A percentile compares a stretch with the other conserved stretches of the same genome.
phyloP scores from a whole-genome alignment of 441 rosid species.

The Caryocar brasiliense region DNA sequence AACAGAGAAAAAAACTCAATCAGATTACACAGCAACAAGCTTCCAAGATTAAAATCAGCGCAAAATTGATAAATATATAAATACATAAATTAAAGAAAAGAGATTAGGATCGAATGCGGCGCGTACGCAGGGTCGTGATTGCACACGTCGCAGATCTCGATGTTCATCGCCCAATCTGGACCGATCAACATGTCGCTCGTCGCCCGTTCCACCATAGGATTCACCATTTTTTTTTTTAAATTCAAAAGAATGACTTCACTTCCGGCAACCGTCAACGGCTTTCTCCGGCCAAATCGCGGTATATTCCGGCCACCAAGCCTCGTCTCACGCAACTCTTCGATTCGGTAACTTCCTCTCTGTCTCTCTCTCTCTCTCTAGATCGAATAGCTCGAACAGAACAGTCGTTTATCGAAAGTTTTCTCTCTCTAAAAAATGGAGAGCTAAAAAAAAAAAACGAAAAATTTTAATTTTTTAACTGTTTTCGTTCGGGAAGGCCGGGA shows the following conservation, averaged over 20 bases:
- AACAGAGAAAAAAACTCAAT: too few species aligned
- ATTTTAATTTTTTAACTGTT: background rate
- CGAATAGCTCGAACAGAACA: constrained; percentile 19
- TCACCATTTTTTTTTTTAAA: constrained; percentile 46
- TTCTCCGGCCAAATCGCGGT: constrained; percentile 19
- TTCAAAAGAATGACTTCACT: background rate
- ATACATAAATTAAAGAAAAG: background rate
- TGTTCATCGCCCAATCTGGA: constrained; percentile 99
- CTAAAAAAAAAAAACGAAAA: background rate
- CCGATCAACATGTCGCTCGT: constrained; percentile 98
- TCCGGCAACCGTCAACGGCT: background rate
- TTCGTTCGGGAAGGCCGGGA: constrained; percentile 1
- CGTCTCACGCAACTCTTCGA: background rate
- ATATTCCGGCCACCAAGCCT: constrained; percentile 20
- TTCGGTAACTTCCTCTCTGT: background rate
- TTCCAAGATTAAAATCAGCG: background rate
- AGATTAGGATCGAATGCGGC: constrained; percentile 4
- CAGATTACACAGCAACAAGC: background rate
- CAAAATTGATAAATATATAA: background rate
- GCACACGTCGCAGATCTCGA: constrained; percentile 98
- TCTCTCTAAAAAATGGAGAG: background rate
- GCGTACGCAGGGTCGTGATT: constrained; percentile 87
- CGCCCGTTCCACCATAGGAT: constrained; percentile 91
- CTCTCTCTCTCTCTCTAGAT: constrained; percentile 10
- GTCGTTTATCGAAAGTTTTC: constrained; percentile 3